Evolutionary conservation across 345 rosid genomes (phyloP).

Genomic region (Theobroma cacao): DNA sequence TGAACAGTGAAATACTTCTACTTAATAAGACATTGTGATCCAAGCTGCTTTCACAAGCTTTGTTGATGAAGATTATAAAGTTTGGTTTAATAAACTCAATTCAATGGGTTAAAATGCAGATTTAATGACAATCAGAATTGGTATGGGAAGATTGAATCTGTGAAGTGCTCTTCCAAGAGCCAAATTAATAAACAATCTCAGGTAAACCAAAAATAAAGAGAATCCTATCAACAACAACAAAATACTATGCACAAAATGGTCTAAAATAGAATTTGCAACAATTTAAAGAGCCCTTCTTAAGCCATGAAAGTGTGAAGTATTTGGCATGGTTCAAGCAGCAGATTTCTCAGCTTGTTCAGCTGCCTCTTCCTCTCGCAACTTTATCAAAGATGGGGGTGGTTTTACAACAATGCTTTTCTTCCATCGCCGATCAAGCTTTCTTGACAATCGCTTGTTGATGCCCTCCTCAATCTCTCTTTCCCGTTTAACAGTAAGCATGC

Average conservation of each 20-base stretch:
- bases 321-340: constrained; percentile 38
- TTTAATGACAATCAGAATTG: not conserved
- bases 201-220: not conserved
- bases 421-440: constrained; percentile 85
- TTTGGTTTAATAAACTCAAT: too few species aligned
- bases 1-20: too few species aligned
- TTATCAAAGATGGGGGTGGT: constrained; percentile 79
- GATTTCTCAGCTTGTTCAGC: constrained; percentile 76
- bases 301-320: constrained; percentile 3
- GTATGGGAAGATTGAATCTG: not conserved
- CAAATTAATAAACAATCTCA: not conserved
- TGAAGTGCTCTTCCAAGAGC: not conserved
- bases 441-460: constrained; percentile 80
- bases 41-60: too few species aligned
- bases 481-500: constrained; percentile 76
- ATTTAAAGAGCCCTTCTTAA: not conserved
- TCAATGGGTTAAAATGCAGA: not conserved
- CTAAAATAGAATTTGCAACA: not conserved
- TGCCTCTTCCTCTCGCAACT: constrained; percentile 77
- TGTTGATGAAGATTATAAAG: too few species aligned
- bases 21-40: too few species aligned
- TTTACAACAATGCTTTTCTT: constrained; percentile 84
- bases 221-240: not conserved
- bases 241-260: not conserved
- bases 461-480: constrained; percentile 95